phyloP scores from a whole-genome alignment of 2,329 filamentous ascomycete genomes.

The Cytospora schulzeri region DNA sequence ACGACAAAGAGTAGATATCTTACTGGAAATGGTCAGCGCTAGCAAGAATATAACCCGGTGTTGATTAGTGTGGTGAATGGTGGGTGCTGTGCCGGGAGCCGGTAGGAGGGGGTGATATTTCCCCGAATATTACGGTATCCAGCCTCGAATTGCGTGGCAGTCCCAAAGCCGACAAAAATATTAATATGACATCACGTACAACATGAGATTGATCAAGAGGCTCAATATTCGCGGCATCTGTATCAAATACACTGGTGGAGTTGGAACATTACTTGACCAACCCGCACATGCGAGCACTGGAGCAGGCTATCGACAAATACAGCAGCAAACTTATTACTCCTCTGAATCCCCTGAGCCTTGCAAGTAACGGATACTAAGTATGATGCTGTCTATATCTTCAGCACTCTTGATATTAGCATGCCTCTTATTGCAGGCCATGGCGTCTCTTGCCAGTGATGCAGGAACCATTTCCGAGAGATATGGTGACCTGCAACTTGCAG shows the following conservation, averaged over 20 bases:
- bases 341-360: not conserved
- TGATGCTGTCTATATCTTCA: conserved; percentile 7
- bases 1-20: too few species aligned
- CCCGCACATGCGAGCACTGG: too few species aligned
- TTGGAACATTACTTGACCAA: too few species aligned
- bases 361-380: not conserved
- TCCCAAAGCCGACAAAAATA: not conserved
- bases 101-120: too few species aligned
- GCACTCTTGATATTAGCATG: conserved; percentile 8
- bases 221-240: too few species aligned
- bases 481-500: not conserved
- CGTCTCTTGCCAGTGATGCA: not conserved
- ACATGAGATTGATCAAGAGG: not conserved
- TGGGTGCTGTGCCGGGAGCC: too few species aligned
- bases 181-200: too few species aligned
- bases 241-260: too few species aligned
- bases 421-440: not conserved
- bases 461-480: not conserved
- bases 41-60: too few species aligned
- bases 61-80: too few species aligned
- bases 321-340: not conserved
- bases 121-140: not conserved
- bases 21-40: too few species aligned
- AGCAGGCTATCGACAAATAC: too few species aligned
- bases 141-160: not conserved